Base-by-base conservation (phyloP, 768 basidiomycete genomes). In the Suillus tomentosus region DNA sequence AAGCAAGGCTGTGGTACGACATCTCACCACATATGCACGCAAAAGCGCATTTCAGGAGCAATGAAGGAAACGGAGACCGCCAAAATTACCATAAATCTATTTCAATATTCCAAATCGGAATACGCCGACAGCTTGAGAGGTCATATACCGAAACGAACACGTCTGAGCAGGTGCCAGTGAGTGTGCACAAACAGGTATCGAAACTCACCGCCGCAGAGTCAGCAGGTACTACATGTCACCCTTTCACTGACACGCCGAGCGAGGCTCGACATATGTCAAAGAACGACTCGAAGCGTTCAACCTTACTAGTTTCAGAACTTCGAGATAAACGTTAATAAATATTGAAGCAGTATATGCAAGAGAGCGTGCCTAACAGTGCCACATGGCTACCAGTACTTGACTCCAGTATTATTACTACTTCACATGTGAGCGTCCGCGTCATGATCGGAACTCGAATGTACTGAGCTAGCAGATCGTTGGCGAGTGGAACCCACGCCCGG, bases 111-210 rank as follows among this genome's bases (percentile, higher is more conserved):
- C 31, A 10, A 31, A 31, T 34, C 51, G 51, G 31, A 31, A 31
- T 31, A 19, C 51, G 17, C 51, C 51, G 31, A 34, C 31, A 53
- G 17, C 36, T 31, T 31, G 31, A 31, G 31, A 27, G 19, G 27
- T 34, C 10, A 24, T 14, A 3, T 36, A 36, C 36, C 53, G 34
- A 54, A 36, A 36, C 6, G 19, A 36, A 34, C 53, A 36, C 19
- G 11, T 54, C 53, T 54, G 34, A 54, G 19, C 31, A 54, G 11
- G 53, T 54, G 34, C 53, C 27, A 45, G 27, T 54, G 34, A 54
- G 53, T 54, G 27, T 51, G 7, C 31, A 34, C 5, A 54, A 13
- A 34, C 24, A 17, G 15, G 15, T 9, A 31, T 34, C 24, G 8
- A 50, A 31, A 27, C 31, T 7, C 13, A 54, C 53, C 36, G 11